A percentile compares a stretch with the other conserved stretches of the same genome.
Evolutionary conservation across 2,329 filamentous ascomycete species (phyloP).

Genomic region (Fusarium musae): DNA sequence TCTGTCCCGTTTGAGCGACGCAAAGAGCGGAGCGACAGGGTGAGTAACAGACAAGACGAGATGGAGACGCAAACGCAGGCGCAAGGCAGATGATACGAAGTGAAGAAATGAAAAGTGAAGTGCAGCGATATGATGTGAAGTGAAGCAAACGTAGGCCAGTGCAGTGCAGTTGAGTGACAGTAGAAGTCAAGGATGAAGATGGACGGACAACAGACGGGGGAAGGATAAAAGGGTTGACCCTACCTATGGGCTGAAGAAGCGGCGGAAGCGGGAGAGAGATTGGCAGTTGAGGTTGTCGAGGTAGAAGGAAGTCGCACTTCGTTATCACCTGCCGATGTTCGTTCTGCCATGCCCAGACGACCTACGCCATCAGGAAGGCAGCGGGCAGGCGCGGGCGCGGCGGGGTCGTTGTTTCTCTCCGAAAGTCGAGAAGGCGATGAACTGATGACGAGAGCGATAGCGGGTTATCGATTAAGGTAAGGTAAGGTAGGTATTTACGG

Average conservation of each 20-base stretch:
- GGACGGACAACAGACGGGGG: slow-evolving; percentile 12
- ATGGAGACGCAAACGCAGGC: not conserved
- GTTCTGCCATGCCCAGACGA: slow-evolving; percentile 73
- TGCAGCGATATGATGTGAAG: not conserved
- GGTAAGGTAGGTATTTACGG: slow-evolving; percentile 14
- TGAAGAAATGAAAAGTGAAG: slow-evolving; percentile 15
- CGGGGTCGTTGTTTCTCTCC: slow-evolving; percentile 40
- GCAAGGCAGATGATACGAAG: slow-evolving; percentile 4
- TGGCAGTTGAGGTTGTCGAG: slow-evolving; percentile 48
- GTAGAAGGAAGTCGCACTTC: slow-evolving; percentile 63
- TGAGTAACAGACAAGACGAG: slow-evolving; percentile 12
- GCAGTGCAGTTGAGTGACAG: not conserved
- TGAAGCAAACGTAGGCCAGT: not conserved
- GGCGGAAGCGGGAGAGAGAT: slow-evolving; percentile 37
- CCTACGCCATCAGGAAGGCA: slow-evolving; percentile 71
- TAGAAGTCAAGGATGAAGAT: slow-evolving; percentile 24
- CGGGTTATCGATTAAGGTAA: slow-evolving; percentile 13
- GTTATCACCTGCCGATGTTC: slow-evolving; percentile 66
- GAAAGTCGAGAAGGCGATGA: slow-evolving; percentile 31
- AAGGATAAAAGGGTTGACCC: slow-evolving; percentile 39
- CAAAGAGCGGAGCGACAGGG: slow-evolving; percentile 14
- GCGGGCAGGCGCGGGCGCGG: slow-evolving; percentile 48
- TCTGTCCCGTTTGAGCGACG: slow-evolving; percentile 20
- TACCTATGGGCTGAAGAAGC: slow-evolving; percentile 43
- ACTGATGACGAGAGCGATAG: slow-evolving; percentile 27